Evolutionary conservation across 805 yeast species (phyloP), one percentile per base, ranked within the genome.

Genomic region (Pichia cabralensis): DNA sequence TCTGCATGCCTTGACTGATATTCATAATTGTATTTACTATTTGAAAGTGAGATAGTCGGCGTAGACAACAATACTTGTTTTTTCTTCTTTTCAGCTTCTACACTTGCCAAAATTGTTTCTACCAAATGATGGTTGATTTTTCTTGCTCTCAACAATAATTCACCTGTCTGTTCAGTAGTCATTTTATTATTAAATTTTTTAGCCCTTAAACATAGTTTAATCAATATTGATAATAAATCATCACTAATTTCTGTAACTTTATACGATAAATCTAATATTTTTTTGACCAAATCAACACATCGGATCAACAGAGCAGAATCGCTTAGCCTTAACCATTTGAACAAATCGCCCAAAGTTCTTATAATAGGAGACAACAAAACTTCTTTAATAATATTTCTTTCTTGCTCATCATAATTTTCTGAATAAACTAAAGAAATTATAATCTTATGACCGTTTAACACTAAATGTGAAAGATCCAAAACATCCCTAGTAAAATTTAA

Each of bases 401-500:
- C 45, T 9, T 42, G 41, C 2, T 32, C 30, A 8, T 38, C 18
- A 12, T 47, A 49, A 8, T 43, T 47, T 5, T 45, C 46, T 22
- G 46, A 43, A 6, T 56, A 55, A 0, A 62, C 32, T 20, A 47
- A 30, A n/a, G 30, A 36, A 8, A 40, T 46, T 26, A 75, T 51
- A n/a, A 69, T 62, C 39, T 76, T 63, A 48, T 71, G 80, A 2
- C 88, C 73, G 36, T 69, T 76, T n/a, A 88, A 52, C 22, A 88
- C 58, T 2, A 66, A 55, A 41, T 78, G 76, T 39, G 94, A 78
- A 22, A 83, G 63, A 45, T 88, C 96, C 33, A 89, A 64, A 0
- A 84, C 77, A 50, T 85, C 95, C 52, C 94, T 71, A 3, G 96
- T 82, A 46, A 85, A 88, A 37, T 86, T 94, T 15, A 52, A 26